Conservation (phyloP, 2,329 filamentous ascomycete genomes). For the Colletotrichum viniferum region DNA sequence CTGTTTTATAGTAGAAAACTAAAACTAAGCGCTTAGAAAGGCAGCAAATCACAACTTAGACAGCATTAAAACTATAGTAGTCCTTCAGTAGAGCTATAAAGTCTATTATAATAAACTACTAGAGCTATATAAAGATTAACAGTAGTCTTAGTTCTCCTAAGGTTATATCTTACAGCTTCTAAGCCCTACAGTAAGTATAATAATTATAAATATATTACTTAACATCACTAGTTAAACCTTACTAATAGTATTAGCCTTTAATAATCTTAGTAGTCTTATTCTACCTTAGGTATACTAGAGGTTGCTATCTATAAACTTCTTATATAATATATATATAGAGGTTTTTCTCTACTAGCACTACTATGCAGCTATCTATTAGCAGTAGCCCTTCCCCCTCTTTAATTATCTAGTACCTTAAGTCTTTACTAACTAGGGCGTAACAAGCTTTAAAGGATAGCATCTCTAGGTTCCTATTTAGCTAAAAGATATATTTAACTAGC, state of each 20-base stretch:
- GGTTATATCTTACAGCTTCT: background rate
- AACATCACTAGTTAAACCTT: background rate
- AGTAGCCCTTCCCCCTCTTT: background rate
- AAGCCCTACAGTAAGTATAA: background rate
- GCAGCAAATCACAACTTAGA: background rate
- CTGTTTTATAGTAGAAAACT: background rate
- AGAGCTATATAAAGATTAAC: background rate
- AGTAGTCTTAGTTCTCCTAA: background rate
- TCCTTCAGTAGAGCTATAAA: background rate
- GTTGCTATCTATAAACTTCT: background rate
- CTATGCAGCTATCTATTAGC: background rate
- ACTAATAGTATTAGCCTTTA: background rate
- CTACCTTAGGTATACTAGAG: accelerated
- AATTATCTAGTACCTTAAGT: background rate
- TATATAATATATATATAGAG: background rate
- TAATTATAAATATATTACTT: background rate
- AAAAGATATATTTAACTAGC: too few species aligned
- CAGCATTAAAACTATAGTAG: background rate
- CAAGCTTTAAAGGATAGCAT: background rate
- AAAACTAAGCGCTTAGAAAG: background rate
- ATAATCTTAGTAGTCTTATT: background rate
- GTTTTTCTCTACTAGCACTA: background rate
- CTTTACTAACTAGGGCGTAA: background rate
- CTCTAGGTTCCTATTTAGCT: too few species aligned
- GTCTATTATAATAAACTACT: background rate